A percentile compares a stretch with the other conserved stretches of the same genome.
phyloP scores from a whole-genome alignment of 2,329 filamentous ascomycete species.

The Bipolaris zeicola region DNA sequence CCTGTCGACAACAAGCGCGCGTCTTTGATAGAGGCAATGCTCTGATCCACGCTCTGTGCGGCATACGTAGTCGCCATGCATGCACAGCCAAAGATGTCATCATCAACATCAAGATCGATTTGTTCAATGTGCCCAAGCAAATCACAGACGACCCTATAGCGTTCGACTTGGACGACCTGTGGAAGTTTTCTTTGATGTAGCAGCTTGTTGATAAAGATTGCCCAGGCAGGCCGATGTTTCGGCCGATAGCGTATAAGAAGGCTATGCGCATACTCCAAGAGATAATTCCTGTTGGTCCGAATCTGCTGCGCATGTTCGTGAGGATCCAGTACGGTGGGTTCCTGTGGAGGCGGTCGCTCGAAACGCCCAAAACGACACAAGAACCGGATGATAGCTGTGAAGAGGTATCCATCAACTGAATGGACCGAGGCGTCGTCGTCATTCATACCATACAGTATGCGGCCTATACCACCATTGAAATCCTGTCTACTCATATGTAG shows the following conservation, averaged over 20 bases:
- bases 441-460: conserved; percentile 29
- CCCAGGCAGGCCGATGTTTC: conserved; percentile 39
- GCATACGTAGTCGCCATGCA: conserved; percentile 43
- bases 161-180: conserved; percentile 10
- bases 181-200: conserved; percentile 14
- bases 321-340: conserved; percentile 11
- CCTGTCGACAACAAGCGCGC: conserved; percentile 20
- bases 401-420: conserved; percentile 32
- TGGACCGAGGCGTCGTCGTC: conserved; percentile 8
- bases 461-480: conserved; percentile 28
- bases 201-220: conserved; percentile 33
- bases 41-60: conserved; percentile 28
- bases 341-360: conserved; percentile 8
- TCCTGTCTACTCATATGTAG: conserved; percentile 23
- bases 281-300: conserved; percentile 29
- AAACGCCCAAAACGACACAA: conserved; percentile 41
- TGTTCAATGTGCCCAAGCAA: conserved; percentile 36
- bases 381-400: conserved; percentile 38
- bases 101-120: conserved; percentile 43
- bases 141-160: conserved; percentile 32
- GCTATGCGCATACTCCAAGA: conserved; percentile 38
- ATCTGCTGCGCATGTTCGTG: conserved; percentile 28
- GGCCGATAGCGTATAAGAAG: conserved; percentile 34
- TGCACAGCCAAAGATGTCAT: conserved; percentile 35
- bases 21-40: conserved; percentile 13